Conservation (phyloP, 2,329 filamentous ascomycete species). For the Chaetoscypha palmicola region DNA sequence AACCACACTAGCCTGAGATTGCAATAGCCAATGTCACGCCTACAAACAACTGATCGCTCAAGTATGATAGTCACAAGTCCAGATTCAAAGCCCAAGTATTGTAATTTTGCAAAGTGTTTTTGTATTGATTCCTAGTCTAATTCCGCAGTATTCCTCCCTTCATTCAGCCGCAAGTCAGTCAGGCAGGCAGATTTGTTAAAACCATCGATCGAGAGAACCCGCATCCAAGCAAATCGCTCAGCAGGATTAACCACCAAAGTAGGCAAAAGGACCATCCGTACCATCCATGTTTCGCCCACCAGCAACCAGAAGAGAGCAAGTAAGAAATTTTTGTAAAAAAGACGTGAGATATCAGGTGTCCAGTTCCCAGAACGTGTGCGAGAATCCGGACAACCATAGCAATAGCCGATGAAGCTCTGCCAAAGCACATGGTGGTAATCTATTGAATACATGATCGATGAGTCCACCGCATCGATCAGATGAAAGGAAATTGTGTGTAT, state of each 20-base stretch:
- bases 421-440: slow-evolving; percentile 18
- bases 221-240: slow-evolving; percentile 5
- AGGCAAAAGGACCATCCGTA: slow-evolving; percentile 7
- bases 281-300: slow-evolving; percentile 11
- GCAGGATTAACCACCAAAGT: slow-evolving; percentile 1
- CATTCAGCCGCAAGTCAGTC: too few species aligned
- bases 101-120: slow-evolving; percentile 6
- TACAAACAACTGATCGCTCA: too few species aligned
- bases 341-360: slow-evolving; percentile 15
- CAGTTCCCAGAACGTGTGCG: slow-evolving; percentile 4
- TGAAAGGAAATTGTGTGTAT: slow-evolving; percentile 18
- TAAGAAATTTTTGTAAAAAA: slow-evolving; percentile 17
- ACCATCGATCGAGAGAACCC: neutral
- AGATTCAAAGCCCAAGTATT: too few species aligned
- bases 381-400: slow-evolving; percentile 10
- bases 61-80: too few species aligned
- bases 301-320: slow-evolving; percentile 9
- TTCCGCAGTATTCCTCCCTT: neutral
- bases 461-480: slow-evolving; percentile 16
- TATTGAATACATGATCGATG: slow-evolving; percentile 28
- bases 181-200: neutral
- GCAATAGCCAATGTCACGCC: too few species aligned
- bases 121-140: slow-evolving; percentile 6
- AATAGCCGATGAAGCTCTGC: slow-evolving; percentile 18
- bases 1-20: too few species aligned